Percentiles rank a stretch among this genome's conserved stretches.
phyloP scores from a whole-genome alignment of 495 filamentous ascomycete genomes.

The Xeromyces bisporus region DNA sequence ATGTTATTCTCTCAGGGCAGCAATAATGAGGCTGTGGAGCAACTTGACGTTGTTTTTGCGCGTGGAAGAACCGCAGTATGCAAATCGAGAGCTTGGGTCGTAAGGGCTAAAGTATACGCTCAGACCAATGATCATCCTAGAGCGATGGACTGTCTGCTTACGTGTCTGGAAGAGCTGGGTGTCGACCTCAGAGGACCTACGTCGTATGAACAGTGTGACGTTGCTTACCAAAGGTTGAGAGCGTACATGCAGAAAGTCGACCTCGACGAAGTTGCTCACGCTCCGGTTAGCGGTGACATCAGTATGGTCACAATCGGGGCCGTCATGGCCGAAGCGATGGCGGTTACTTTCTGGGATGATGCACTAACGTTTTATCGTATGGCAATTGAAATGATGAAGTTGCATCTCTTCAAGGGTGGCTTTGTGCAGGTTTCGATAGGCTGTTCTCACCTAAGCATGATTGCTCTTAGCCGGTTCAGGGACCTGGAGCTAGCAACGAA shows the following conservation, averaged over 20 bases:
- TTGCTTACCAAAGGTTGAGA: constrained; percentile 44
- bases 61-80: constrained; percentile 51
- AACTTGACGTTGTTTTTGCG: constrained; percentile 47
- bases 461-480: constrained; percentile 55
- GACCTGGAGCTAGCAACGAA: constrained; percentile 50
- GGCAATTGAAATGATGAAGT: constrained; percentile 50
- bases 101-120: constrained; percentile 60
- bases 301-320: constrained; percentile 49
- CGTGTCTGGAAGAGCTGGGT: constrained; percentile 49
- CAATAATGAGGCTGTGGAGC: constrained; percentile 40
- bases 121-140: constrained; percentile 49
- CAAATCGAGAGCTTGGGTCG: constrained; percentile 61
- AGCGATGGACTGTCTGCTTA: constrained; percentile 50
- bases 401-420: constrained; percentile 44
- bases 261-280: constrained; percentile 34
- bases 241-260: constrained; percentile 41
- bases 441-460: constrained; percentile 58
- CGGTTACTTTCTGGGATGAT: constrained; percentile 74
- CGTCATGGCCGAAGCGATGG: constrained; percentile 58
- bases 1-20: constrained; percentile 61
- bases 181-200: constrained; percentile 46
- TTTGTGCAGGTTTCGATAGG: constrained; percentile 63
- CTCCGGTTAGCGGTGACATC: constrained; percentile 33
- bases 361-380: constrained; percentile 59
- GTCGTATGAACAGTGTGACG: constrained; percentile 59